These are phyloP conservation scores for Helianthus tuberosus DNA, from an alignment of 129 eudicot genomes.

Conservation along the genomic window DNA sequence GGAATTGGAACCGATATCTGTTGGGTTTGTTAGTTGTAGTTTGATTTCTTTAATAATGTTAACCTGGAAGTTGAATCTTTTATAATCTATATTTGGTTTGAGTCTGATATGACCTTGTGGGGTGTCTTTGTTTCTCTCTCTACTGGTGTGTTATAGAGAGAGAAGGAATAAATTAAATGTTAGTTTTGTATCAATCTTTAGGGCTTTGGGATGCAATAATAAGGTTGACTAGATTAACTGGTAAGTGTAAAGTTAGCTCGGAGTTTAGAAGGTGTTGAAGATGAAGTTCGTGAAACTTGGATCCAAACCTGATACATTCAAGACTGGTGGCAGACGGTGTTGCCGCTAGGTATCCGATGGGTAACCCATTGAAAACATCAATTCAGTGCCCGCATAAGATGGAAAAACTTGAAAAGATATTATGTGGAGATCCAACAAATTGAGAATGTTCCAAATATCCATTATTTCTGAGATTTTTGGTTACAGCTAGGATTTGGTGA, in stretches of 20 bases:
- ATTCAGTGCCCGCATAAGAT: too few relatives aligned
- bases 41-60: constrained; percentile 24
- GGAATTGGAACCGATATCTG: too few relatives aligned
- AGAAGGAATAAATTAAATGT: constrained; percentile 62
- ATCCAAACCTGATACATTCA: constrained; percentile 91
- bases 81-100: constrained; percentile 27
- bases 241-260: constrained; percentile 5
- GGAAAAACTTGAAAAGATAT: too few relatives aligned
- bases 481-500: too few relatives aligned
- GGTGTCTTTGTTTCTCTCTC: constrained; percentile 29
- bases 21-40: too few relatives aligned
- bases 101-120: constrained; percentile 63
- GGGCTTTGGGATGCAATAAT: constrained; percentile 25
- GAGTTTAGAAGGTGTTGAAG: constrained; percentile 29
- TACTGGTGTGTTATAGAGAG: constrained; percentile 38
- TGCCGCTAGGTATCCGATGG: too few relatives aligned
- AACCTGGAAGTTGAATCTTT: constrained; percentile 51
- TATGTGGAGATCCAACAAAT: too few relatives aligned
- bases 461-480: too few relatives aligned
- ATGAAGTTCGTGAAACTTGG: constrained; percentile 99
- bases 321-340: constrained; percentile 76
- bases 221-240: constrained; percentile 25
- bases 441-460: too few relatives aligned
- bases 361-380: too few relatives aligned
- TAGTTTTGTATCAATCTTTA: constrained; percentile 25